Evolutionary conservation across 208 protist genomes (phyloP).

Genomic region (Leishmania major): DNA sequence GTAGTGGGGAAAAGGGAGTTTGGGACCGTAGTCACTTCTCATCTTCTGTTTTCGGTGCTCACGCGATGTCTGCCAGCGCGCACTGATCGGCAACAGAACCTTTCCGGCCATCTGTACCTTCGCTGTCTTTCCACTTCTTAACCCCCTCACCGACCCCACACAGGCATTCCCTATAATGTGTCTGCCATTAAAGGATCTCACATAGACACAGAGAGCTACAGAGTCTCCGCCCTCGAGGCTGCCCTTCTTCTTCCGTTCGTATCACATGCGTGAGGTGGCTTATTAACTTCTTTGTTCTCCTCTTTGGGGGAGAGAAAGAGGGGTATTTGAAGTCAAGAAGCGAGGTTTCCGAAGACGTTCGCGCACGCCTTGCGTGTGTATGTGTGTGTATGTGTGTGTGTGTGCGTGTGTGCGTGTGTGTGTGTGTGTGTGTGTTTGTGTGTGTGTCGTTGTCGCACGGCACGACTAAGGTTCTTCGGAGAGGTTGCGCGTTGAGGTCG

Average conservation of each 20-base stretch:
- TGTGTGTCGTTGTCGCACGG: neutral
- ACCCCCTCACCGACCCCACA: neutral
- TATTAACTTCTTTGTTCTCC: neutral
- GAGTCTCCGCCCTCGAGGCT: neutral
- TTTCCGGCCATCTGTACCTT: neutral
- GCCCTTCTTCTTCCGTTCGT: neutral
- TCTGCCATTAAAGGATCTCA: neutral
- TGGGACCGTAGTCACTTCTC: neutral
- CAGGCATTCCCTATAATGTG: neutral
- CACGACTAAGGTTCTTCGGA: slow-evolving; percentile 30
- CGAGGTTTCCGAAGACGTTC: neutral
- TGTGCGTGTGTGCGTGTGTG: neutral
- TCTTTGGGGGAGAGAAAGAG: neutral
- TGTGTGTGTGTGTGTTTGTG: neutral
- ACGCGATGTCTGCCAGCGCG: neutral
- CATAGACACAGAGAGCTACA: slow-evolving; percentile 5
- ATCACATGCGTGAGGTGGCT: neutral
- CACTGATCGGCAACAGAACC: neutral
- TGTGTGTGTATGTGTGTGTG: no score
- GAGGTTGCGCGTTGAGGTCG: slow-evolving; percentile 45
- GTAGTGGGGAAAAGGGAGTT: neutral
- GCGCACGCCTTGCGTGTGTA: neutral
- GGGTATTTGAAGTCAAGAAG: neutral
- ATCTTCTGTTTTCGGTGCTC: neutral
- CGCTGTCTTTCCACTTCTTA: neutral